Evolutionary conservation across 768 basidiomycete species (phyloP), one percentile per base, ranked within the genome.

Genomic region (Punctularia strigosozonata): DNA sequence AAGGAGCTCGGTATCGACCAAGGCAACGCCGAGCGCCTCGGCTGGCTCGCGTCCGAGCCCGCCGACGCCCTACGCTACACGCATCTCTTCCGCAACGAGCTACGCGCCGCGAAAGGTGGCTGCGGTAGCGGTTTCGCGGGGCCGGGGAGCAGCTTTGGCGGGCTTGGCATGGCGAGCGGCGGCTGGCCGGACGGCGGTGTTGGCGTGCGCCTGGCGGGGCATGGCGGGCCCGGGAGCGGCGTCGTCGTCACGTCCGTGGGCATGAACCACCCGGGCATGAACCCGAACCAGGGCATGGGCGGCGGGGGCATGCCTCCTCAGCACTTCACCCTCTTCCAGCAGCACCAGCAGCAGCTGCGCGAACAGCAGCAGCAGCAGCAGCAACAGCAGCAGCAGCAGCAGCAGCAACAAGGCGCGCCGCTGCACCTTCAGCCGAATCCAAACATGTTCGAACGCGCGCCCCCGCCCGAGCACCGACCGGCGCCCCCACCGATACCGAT

Each of bases 1-100:
- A 67, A 68, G 50, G 55, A 83, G 58, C 62, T 99, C 33, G 77
- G 73, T 14, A 89, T 98, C 43, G 81, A 85, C 56, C 56, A 65
- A 25, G 67, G 57, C 19, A 68, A 62, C 28, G 63, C 81, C 38
- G 58, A 59, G 2, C 68, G 66, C 31, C 66, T 64, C 32, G 76
- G 79, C 6, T 60, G 82, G 30, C 46, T 62, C 40, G 57, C 52
- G 41, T 55, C 68, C 37, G 69, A 74, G 31, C 62, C 54, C 55
- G 63, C 48, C 69, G 52, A 67, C 61, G 8, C 20, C 13, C 10
- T 8, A 19, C 33, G 33, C 10, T 10, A 10, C 13, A 20, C 10
- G 8, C 8, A 8, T 19, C 33, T 19, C 33, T 13, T 19, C 10
- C 10, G 33, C 12, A 10, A 34, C 19, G 7, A 8, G 10, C 33